These are phyloP conservation scores for Trametes sanguinea DNA, from an alignment of 768 basidiomycete genomes.

Conservation along the genomic window DNA sequence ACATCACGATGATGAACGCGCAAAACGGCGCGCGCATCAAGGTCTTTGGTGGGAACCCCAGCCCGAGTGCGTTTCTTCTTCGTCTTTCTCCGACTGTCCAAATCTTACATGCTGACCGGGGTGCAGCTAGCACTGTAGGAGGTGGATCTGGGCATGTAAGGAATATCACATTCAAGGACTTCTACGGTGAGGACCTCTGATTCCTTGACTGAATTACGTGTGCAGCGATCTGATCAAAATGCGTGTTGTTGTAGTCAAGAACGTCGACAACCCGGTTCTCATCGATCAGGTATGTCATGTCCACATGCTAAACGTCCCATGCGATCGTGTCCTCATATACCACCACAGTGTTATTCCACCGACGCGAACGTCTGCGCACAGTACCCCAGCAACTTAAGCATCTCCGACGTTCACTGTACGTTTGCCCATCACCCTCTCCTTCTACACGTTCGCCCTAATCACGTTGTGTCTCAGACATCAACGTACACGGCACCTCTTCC, in stretches of 20 bases:
- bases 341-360: slow-evolving; percentile 40
- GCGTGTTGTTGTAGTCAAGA: slow-evolving; percentile 27
- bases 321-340: background rate
- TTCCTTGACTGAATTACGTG: background rate
- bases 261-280: slow-evolving; percentile 47
- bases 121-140: slow-evolving; percentile 38
- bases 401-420: slow-evolving; percentile 47
- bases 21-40: slow-evolving; percentile 56
- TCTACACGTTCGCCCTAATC: background rate
- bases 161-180: slow-evolving; percentile 33
- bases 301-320: too few relatives aligned
- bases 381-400: slow-evolving; percentile 39
- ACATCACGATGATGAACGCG: slow-evolving; percentile 47
- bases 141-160: slow-evolving; percentile 46
- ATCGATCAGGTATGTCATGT: slow-evolving; percentile 36
- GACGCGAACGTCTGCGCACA: slow-evolving; percentile 37
- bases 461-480: slow-evolving; percentile 31
- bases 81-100: background rate
- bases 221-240: slow-evolving; percentile 8
- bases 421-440: background rate
- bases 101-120: background rate
- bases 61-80: slow-evolving; percentile 30
- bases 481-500: slow-evolving; percentile 46
- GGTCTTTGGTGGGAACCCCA: slow-evolving; percentile 48
- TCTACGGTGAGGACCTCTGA: slow-evolving; percentile 30